These are phyloP conservation scores for Conticribra guillardii DNA, from an alignment of 108 stramenopile genomes.

Conservation along the genomic window DNA sequence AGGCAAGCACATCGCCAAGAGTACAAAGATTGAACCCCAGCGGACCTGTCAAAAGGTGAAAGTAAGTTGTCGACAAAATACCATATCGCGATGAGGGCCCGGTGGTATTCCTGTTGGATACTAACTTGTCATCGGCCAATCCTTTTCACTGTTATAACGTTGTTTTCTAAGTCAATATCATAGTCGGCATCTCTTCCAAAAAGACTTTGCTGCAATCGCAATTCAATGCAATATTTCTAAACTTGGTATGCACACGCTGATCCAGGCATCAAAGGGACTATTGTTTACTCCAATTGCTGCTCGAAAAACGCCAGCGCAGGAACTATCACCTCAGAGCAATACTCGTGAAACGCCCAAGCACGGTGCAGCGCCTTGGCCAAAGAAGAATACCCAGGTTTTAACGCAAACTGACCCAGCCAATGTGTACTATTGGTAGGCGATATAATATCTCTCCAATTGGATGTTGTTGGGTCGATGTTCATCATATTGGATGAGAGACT, in stretches of 20 bases:
- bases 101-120: no score
- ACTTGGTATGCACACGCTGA: no score
- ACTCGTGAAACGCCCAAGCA: conserved; percentile 65
- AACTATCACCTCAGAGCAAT: conserved; percentile 51
- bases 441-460: conserved; percentile 52
- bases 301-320: conserved; percentile 52
- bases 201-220: no score
- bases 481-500: conserved; percentile 23
- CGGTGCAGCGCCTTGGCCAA: conserved; percentile 62
- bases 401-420: conserved; percentile 40
- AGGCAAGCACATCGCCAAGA: conserved; percentile 9
- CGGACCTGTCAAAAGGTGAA: conserved; percentile 36
- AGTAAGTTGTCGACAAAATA: conserved; percentile 30
- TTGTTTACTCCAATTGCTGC: no score
- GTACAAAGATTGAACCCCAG: conserved; percentile 20
- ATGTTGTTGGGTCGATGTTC: conserved; percentile 43
- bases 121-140: no score
- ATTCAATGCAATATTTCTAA: no score
- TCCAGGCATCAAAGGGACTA: no score
- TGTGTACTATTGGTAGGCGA: conserved; percentile 27
- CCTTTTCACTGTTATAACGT: no score
- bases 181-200: no score
- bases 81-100: no score
- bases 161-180: no score
- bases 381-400: conserved; percentile 52